These are phyloP conservation scores for Tolypocladium pustulatum DNA, from an alignment of 2,329 filamentous ascomycete species.

Conservation along the genomic window DNA sequence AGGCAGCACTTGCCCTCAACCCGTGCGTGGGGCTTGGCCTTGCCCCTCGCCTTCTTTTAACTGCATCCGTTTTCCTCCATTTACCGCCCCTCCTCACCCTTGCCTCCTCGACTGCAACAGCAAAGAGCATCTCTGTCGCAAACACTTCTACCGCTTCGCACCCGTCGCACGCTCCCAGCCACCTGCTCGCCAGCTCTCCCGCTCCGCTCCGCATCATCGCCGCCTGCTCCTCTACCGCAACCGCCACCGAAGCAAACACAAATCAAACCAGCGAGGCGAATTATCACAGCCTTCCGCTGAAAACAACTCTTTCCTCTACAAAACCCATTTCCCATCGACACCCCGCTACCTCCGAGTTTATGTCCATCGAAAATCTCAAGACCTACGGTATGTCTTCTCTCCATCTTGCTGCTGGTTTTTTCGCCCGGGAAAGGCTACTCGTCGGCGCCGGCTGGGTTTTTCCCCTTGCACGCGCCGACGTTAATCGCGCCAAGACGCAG, in stretches of 20 bases:
- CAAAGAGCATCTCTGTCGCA: not conserved
- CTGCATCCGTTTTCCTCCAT: conserved; percentile 3
- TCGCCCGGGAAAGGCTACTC: not conserved
- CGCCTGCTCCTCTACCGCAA: not conserved
- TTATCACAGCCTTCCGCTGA: conserved; percentile 37
- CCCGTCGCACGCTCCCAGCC: not conserved
- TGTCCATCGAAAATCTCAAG: conserved; percentile 99
- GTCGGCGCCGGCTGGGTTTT: not conserved
- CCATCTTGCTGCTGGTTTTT: not conserved
- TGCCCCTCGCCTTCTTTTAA: conserved; percentile 2
- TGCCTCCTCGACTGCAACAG: not conserved
- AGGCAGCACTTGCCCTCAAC: conserved; percentile 1
- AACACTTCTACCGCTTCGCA: not conserved
- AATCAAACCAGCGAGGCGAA: conserved; percentile 33
- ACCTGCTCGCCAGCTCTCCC: not conserved
- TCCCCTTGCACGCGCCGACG: not conserved
- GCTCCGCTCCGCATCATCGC: not conserved
- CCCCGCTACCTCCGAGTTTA: conserved; percentile 71
- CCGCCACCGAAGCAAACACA: conserved; percentile 9
- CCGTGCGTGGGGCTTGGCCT: not conserved
- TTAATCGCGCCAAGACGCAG: not conserved
- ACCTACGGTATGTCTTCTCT: conserved; percentile 61
- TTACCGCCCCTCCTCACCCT: conserved; percentile 1
- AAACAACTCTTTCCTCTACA: conserved; percentile 22
- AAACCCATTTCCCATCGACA: conserved; percentile 44